Evolutionary conservation across 805 yeast species (phyloP), one percentile per base, ranked within the genome.

Genomic region (Myxozyma sirexii): DNA sequence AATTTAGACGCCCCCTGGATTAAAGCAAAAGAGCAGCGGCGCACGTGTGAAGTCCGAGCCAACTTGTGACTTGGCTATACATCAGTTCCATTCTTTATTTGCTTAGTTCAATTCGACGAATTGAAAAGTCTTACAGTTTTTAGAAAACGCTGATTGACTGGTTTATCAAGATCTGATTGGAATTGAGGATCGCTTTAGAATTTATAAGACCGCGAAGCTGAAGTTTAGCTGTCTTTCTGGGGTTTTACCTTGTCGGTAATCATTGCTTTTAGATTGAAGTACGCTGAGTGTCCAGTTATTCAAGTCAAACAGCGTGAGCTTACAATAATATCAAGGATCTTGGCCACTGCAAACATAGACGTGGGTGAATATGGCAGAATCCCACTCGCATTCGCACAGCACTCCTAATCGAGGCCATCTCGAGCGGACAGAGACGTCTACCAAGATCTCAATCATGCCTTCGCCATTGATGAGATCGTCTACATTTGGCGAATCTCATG

Each of bases 361-460:
- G 33, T 29, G 33, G 10, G 33, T 21, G 13, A 5, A 17, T 3
- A 24, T 43, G 24, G 33, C 6, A 29, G 33, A 29, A 10, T 29
- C 56, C 4, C 51, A 50, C 33, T 35, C 51, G 19, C 49, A 52
- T 27, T 17, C 44, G 12, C 49, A 46, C 41, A 31, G 47, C 12
- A 19, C 45, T 13, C 51, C 38, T 23, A 15, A 12, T n/a, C 46
- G 31, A 15, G 42, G 45, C 35, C 42, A 17, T 8, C 27, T 24
- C 24, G 37, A 46, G 21, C 47, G 56, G 15, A 33, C 39, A 29
- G 46, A 39, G 27, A 50, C 60, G 15, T 42, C 37, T 23, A 53
- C 52, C 4, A 48, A 48, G 31, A 48, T 52, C 43, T 54, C 41
- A 27, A 45, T 52, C 10, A 45, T 31, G 53, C 52, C 60, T 31